Evolutionary conservation across 1,284 basidiomycete genomes (phyloP).

Genomic region (Ustilago nuda): DNA sequence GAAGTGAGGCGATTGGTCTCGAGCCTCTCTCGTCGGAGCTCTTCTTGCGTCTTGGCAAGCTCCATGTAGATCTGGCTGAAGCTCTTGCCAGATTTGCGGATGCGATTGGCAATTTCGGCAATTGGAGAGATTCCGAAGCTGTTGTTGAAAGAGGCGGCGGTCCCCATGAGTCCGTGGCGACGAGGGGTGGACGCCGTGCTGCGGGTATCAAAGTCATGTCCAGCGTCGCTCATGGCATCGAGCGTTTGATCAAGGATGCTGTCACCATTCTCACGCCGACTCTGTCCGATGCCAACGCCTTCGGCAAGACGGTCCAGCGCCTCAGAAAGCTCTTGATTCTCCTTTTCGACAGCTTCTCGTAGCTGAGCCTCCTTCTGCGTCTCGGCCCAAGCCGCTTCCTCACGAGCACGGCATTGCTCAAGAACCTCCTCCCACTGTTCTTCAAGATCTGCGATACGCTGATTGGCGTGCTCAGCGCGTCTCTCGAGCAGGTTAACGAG

Average conservation of each 20-base stretch:
- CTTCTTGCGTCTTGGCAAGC: conserved; percentile 84
- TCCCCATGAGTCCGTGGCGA: conserved; percentile 33
- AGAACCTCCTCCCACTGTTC: conserved; percentile 80
- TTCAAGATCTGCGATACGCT: conserved; percentile 81
- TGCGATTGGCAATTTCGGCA: conserved; percentile 77
- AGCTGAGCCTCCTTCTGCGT: conserved; percentile 73
- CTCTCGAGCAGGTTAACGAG: conserved; percentile 84
- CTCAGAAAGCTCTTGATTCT: conserved; percentile 65
- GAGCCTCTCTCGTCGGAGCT: conserved; percentile 78
- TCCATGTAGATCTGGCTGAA: conserved; percentile 92
- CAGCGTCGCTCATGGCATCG: conserved; percentile 35
- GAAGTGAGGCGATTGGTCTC: conserved; percentile 58
- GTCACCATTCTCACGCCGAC: conserved; percentile 45
- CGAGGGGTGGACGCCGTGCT: conserved; percentile 37
- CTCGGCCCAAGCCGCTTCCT: conserved; percentile 76
- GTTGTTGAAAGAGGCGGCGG: conserved; percentile 43
- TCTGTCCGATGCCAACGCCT: conserved; percentile 61
- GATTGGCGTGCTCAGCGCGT: conserved; percentile 81
- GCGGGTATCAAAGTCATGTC: conserved; percentile 31
- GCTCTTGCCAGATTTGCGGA: conserved; percentile 76
- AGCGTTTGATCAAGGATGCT: conserved; percentile 29
- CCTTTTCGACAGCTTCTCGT: conserved; percentile 70
- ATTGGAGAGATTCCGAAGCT: conserved; percentile 73
- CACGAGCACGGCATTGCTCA: conserved; percentile 77
- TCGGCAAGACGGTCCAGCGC: conserved; percentile 66